Conservation (phyloP, 106 monocot species). For the Dioscorea dumetorum region DNA sequence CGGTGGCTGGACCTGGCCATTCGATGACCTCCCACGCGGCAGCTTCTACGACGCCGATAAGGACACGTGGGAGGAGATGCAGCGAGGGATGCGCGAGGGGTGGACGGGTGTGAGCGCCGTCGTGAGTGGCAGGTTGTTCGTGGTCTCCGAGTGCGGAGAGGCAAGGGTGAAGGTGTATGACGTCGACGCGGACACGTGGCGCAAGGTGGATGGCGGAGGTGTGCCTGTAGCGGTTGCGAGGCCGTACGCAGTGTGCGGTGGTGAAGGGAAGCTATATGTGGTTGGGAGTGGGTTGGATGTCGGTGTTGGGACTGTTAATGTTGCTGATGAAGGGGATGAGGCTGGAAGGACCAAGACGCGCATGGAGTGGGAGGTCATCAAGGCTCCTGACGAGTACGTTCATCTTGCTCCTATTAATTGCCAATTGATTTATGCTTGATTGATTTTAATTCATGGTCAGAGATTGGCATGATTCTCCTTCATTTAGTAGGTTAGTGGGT, state of each 20-base stretch:
- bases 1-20: constrained; percentile 81
- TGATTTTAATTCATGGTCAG: too few relatives aligned
- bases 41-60: constrained; percentile 37
- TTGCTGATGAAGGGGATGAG: constrained; percentile 2
- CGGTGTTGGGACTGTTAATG: constrained; percentile 16
- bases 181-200: constrained; percentile 39
- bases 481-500: too few relatives aligned
- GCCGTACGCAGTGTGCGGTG: constrained; percentile 37
- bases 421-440: too few relatives aligned
- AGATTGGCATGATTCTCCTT: too few relatives aligned
- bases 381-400: constrained; percentile 13
- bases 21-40: constrained; percentile 40
- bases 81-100: constrained; percentile 57
- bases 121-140: constrained; percentile 28
- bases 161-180: constrained; percentile 48
- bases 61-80: constrained; percentile 62
- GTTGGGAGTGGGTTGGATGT: constrained; percentile 44
- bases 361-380: constrained; percentile 43
- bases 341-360: constrained; percentile 1
- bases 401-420: too few relatives aligned
- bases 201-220: constrained; percentile 27
- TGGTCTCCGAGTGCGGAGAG: constrained; percentile 62
- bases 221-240: constrained; percentile 39
- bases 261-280: constrained; percentile 34
- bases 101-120: constrained; percentile 67